Evolutionary conservation across 2,329 filamentous ascomycete species (phyloP).

Genomic region (Curvularia verruculosa): DNA sequence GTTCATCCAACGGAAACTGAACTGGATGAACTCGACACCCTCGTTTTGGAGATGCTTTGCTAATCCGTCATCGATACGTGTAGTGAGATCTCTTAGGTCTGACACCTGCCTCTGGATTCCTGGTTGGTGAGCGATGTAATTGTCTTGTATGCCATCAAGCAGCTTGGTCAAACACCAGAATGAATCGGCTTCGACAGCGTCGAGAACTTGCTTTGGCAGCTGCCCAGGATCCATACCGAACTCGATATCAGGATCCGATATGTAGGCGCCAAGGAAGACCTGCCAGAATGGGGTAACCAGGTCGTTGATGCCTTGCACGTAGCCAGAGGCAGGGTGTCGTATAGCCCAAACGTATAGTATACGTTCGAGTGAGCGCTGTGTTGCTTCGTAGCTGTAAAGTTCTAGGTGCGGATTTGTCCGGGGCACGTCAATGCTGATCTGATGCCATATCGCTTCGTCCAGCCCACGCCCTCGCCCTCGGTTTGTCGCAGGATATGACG

Average conservation of each 20-base stretch:
- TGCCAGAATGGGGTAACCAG: slow-evolving; percentile 98
- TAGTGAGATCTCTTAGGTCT: slow-evolving; percentile 85
- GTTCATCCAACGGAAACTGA: slow-evolving; percentile 99
- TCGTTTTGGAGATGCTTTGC: slow-evolving; percentile 89
- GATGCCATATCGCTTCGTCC: slow-evolving; percentile 98
- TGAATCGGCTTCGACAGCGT: slow-evolving; percentile 95
- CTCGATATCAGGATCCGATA: slow-evolving; percentile 91
- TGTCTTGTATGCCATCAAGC: slow-evolving; percentile 98
- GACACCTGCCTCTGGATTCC: slow-evolving; percentile 94
- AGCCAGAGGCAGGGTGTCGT: slow-evolving; percentile 93
- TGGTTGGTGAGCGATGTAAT: slow-evolving; percentile 97
- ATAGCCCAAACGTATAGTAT: slow-evolving; percentile 99
- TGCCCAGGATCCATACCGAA: slow-evolving; percentile 97
- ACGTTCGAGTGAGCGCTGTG: slow-evolving; percentile 88
- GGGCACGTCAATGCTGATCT: slow-evolving; percentile 98
- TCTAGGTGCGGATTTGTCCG: slow-evolving; percentile 95
- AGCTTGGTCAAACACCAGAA: slow-evolving; percentile 99
- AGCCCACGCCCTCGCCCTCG: slow-evolving; percentile 75
- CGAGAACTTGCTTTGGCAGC: slow-evolving; percentile 84
- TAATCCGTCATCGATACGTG: slow-evolving; percentile 81
- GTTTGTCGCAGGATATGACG: slow-evolving; percentile 50
- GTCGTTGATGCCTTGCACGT: slow-evolving; percentile 98
- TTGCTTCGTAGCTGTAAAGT: slow-evolving; percentile 93
- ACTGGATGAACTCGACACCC: slow-evolving; percentile 97
- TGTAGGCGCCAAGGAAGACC: slow-evolving; percentile 92